Evolutionary conservation across 1,284 basidiomycete genomes (phyloP).

Genomic region (Malassezia slooffiae): DNA sequence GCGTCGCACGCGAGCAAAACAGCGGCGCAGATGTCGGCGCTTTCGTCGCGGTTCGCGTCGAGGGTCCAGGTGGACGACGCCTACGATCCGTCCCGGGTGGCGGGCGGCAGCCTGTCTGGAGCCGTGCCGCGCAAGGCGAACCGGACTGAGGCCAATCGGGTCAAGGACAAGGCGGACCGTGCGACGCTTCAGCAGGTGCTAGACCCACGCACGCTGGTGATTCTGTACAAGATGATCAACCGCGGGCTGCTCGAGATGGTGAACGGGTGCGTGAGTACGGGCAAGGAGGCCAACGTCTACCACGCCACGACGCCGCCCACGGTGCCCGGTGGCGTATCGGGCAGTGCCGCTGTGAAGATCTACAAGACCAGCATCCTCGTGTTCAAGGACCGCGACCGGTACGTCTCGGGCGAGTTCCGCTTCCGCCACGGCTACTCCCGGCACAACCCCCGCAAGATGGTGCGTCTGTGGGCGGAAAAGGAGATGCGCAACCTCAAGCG

Average conservation of each 20-base stretch:
- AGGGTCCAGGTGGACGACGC: constrained; percentile 28
- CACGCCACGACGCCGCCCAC: constrained; percentile 30
- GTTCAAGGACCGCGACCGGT: constrained; percentile 92
- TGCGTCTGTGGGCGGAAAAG: constrained; percentile 96
- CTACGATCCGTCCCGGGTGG: constrained; percentile 37
- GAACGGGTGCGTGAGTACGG: constrained; percentile 40
- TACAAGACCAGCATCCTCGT: constrained; percentile 96
- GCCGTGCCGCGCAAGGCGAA: constrained; percentile 40
- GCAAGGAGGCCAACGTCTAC: constrained; percentile 45
- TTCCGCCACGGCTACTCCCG: constrained; percentile 85
- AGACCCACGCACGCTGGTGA: constrained; percentile 42
- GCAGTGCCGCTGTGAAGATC: constrained; percentile 64
- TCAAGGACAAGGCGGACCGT: constrained; percentile 44
- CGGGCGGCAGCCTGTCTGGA: constrained; percentile 33
- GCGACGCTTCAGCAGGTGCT: constrained; percentile 44
- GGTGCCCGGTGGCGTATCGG: constrained; percentile 5
- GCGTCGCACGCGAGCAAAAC: constrained; percentile 18
- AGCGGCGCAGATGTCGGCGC: constrained; percentile 31
- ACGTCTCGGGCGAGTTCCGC: constrained; percentile 78
- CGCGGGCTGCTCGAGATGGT: constrained; percentile 30
- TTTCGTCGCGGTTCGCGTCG: constrained; percentile 34
- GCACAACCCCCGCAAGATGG: constrained; percentile 96
- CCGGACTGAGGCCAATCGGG: constrained; percentile 23
- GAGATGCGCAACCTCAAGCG: constrained; percentile 91
- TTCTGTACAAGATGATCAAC: constrained; percentile 44